Percentiles rank a stretch among this genome's conserved stretches.
phyloP scores from a whole-genome alignment of 2,329 filamentous ascomycete species.

The Pseudogymnoascus sp. region DNA sequence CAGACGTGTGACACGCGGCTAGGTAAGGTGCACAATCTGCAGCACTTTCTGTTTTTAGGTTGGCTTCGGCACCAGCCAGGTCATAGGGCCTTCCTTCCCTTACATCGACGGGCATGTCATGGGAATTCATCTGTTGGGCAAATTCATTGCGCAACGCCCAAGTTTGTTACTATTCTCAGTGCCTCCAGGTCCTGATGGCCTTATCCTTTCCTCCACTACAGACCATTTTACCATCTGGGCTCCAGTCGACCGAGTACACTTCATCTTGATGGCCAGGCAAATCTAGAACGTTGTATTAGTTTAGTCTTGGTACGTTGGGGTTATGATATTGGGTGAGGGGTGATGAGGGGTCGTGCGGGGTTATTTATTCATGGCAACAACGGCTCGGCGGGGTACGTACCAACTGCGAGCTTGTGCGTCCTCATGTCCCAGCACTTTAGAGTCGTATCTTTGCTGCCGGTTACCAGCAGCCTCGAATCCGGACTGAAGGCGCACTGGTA shows the following conservation, averaged over 20 bases:
- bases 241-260: constrained; percentile 93
- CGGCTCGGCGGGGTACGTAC: constrained; percentile 18
- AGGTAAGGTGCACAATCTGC: background rate
- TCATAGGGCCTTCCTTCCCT: constrained; percentile 3
- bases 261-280: constrained; percentile 86
- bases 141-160: background rate
- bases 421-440: constrained; percentile 91
- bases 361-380: background rate
- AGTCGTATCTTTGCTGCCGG: constrained; percentile 83
- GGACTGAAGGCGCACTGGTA: constrained; percentile 91
- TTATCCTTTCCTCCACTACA: constrained; percentile 93
- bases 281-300: constrained; percentile 42
- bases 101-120: background rate
- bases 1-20: background rate
- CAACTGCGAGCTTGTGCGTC: constrained; percentile 64
- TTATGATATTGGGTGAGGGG: constrained; percentile 5
- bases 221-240: constrained; percentile 78
- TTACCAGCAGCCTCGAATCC: constrained; percentile 82
- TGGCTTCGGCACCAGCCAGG: background rate
- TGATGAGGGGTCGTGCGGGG: constrained; percentile 5
- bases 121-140: background rate
- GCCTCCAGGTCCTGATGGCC: constrained; percentile 57
- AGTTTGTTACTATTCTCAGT: constrained; percentile 32
- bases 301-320: background rate
- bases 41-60: constrained; percentile 6